These are phyloP conservation scores for Xylaria telfairii DNA, from an alignment of 495 filamentous ascomycete genomes.

Conservation along the genomic window DNA sequence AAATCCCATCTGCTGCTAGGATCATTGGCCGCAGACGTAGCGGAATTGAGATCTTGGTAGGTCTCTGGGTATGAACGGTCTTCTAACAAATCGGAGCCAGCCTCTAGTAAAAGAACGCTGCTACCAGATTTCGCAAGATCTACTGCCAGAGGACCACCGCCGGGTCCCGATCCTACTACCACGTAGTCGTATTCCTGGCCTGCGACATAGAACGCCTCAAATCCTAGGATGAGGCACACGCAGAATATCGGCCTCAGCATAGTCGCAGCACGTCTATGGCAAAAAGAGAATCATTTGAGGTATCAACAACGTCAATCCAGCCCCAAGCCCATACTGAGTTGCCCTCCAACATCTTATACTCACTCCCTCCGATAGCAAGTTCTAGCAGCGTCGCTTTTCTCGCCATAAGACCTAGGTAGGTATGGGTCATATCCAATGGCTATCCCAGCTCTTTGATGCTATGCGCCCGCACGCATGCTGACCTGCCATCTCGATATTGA, in stretches of 20 bases:
- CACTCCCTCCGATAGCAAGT: not conserved
- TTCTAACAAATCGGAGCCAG: slow-evolving; percentile 61
- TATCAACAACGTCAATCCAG: not conserved
- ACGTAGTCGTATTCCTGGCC: slow-evolving; percentile 60
- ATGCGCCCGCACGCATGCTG: not conserved
- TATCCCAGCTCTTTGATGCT: not conserved
- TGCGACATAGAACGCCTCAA: slow-evolving; percentile 22
- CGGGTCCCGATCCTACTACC: slow-evolving; percentile 64
- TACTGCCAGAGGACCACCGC: slow-evolving; percentile 63
- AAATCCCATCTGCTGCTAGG: slow-evolving; percentile 46
- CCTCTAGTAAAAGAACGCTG: slow-evolving; percentile 62
- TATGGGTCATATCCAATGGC: not conserved
- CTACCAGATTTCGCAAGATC: slow-evolving; percentile 60
- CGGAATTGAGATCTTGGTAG: slow-evolving; percentile 27
- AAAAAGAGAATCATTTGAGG: not conserved
- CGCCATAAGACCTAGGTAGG: not conserved
- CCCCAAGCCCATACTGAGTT: not conserved
- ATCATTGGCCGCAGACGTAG: slow-evolving; percentile 34
- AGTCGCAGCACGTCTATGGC: not conserved
- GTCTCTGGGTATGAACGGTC: slow-evolving; percentile 29
- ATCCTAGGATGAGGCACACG: slow-evolving; percentile 4
- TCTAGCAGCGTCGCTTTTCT: not conserved
- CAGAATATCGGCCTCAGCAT: slow-evolving; percentile 10
- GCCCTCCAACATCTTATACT: not conserved
- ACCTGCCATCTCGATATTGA: slow-evolving; percentile 10